Conservation (phyloP, 2,329 filamentous ascomycete species). For the Colletotrichum spaethianum region DNA sequence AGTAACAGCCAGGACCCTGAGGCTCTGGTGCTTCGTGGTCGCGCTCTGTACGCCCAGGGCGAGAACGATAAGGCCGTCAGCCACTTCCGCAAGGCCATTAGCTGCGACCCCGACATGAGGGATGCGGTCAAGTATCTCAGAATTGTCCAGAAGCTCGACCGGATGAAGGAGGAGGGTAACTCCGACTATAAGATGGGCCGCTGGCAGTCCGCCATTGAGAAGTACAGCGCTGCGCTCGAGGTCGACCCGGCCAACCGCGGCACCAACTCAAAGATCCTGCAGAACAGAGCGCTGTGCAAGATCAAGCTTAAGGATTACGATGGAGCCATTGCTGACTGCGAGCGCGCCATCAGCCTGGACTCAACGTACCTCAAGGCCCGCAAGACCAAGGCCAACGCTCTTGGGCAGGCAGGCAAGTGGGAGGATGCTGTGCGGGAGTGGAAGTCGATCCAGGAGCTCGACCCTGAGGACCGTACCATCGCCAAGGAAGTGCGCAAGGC, state of each 20-base stretch:
- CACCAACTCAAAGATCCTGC: conserved; percentile 94
- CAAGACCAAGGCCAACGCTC: conserved; percentile 92
- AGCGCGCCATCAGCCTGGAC: conserved; percentile 86
- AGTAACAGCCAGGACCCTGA: conserved; percentile 94
- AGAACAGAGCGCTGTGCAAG: conserved; percentile 91
- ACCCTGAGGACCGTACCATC: conserved; percentile 85
- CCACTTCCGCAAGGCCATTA: conserved; percentile 90
- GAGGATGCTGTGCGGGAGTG: conserved; percentile 91
- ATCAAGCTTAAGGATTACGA: conserved; percentile 88
- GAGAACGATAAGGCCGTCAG: conserved; percentile 96
- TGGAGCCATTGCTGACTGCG: conserved; percentile 87
- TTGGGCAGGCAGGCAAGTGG: conserved; percentile 90
- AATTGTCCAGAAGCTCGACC: conserved; percentile 91
- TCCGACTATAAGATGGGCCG: conserved; percentile 87
- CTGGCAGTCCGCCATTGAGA: conserved; percentile 85
- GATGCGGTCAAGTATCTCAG: conserved; percentile 90
- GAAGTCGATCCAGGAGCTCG: conserved; percentile 87
- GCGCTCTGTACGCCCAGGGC: conserved; percentile 89
- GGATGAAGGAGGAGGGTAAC: conserved; percentile 96
- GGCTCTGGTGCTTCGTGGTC: conserved; percentile 89
- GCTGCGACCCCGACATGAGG: conserved; percentile 91
- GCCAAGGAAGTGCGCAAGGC: conserved; percentile 89
- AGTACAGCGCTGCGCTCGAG: conserved; percentile 86
- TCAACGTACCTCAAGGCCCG: conserved; percentile 89
- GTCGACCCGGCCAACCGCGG: conserved; percentile 91